Percentiles rank a stretch among this genome's conserved stretches.
phyloP scores from a whole-genome alignment of 2,329 filamentous ascomycete genomes.

The Tolypocladium capitatum region DNA sequence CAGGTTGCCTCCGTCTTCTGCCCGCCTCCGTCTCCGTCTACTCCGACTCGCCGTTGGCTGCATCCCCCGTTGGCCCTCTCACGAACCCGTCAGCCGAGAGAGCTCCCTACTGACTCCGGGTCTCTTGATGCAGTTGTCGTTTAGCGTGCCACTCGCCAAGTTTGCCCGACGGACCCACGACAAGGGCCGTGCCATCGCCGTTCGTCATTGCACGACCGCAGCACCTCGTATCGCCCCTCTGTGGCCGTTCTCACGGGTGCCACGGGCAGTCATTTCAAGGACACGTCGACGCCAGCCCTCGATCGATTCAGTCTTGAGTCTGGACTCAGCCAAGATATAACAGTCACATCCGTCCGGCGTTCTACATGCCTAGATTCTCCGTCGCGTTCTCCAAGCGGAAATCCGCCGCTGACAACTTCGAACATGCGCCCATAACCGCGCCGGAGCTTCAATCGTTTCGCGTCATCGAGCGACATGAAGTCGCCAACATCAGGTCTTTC shows the following conservation, averaged over 20 bases:
- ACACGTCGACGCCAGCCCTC: not conserved
- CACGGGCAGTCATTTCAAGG: not conserved
- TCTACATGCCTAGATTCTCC: constrained; percentile 50
- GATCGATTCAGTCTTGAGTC: not conserved
- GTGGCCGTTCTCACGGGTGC: not conserved
- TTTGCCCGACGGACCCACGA: not conserved
- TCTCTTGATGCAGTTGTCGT: constrained; percentile 14
- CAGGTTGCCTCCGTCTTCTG: constrained; percentile 1
- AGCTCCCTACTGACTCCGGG: not conserved
- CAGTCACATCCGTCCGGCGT: constrained; percentile 10
- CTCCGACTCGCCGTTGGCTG: not conserved
- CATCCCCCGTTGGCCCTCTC: not conserved
- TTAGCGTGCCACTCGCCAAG: constrained; percentile 4
- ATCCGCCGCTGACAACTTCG: constrained; percentile 41
- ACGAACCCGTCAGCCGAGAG: not conserved
- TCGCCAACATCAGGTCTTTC: constrained; percentile 31
- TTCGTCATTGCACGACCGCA: constrained; percentile 2
- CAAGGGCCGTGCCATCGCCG: not conserved
- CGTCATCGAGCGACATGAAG: constrained; percentile 41
- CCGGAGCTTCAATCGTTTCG: constrained; percentile 40
- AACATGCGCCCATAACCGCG: constrained; percentile 32
- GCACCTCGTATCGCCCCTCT: constrained; percentile 2
- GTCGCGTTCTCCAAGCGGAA: constrained; percentile 46
- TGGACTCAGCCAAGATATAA: not conserved
- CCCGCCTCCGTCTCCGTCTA: constrained; percentile 1